Conservation (phyloP, 768 basidiomycete genomes). For the Lactifluus subvellereus region DNA sequence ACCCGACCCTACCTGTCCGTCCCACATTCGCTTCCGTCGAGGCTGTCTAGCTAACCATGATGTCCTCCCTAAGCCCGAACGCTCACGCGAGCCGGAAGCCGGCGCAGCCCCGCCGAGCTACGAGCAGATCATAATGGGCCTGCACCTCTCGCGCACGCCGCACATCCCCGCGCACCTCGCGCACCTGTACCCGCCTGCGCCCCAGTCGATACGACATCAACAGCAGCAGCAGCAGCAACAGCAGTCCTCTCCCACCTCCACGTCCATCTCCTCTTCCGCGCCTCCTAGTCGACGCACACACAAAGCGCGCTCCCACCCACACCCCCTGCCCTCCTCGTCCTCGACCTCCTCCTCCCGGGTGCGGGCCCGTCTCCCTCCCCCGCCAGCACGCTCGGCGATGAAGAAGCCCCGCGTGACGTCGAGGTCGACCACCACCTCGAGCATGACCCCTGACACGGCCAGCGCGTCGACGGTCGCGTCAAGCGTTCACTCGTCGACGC, state of each 20-base stretch:
- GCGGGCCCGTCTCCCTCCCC: slow-evolving; percentile 38
- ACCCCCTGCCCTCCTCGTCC: slow-evolving; percentile 21
- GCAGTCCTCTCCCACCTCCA: background rate
- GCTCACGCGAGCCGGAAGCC: slow-evolving; percentile 37
- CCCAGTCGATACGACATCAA: no score
- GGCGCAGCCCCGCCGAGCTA: slow-evolving; percentile 51
- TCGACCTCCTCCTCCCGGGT: background rate
- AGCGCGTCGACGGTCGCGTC: slow-evolving; percentile 48
- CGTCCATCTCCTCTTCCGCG: slow-evolving; percentile 27
- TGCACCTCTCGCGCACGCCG: slow-evolving; percentile 71
- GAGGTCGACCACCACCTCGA: slow-evolving; percentile 34
- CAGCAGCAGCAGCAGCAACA: no score
- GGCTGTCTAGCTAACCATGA: no score
- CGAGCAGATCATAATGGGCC: slow-evolving; percentile 76
- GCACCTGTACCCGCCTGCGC: slow-evolving; percentile 6
- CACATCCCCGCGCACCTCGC: slow-evolving; percentile 46
- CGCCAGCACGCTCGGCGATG: slow-evolving; percentile 58
- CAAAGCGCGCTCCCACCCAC: slow-evolving; percentile 25
- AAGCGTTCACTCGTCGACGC: slow-evolving; percentile 30
- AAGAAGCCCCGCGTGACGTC: slow-evolving; percentile 42
- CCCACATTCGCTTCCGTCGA: no score
- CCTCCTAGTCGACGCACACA: slow-evolving; percentile 2
- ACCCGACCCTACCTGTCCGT: background rate
- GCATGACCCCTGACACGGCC: slow-evolving; percentile 27
- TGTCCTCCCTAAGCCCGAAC: slow-evolving; percentile 23